Base-by-base conservation (phyloP, 2,329 filamentous ascomycete species). In the Cryphonectria parasitica region DNA sequence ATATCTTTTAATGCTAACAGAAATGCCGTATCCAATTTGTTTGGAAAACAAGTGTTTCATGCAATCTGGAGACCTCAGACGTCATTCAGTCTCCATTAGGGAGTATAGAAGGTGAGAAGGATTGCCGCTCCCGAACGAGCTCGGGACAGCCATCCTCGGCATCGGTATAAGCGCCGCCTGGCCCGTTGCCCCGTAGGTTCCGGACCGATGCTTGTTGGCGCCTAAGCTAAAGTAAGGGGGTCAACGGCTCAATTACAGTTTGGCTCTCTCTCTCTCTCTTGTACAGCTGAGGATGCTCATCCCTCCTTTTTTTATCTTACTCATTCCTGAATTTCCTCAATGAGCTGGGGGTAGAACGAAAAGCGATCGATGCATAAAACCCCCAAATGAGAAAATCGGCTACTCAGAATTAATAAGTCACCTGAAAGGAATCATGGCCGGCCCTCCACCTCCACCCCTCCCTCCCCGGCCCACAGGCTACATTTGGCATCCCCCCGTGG, bases 381-480 rank as follows among this genome's bases (percentile, higher is more conserved):
- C 17, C 43, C 5, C 17, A 17, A 22, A 62, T 11, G 22, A n/a
- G 13, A 41, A 39, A 15, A 62, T 39, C 22, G 6, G 2, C 58
- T 11, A 22, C 58, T 22, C 28, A 17, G n/a, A 28, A 15, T 15
- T 10, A 2, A 5, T 3, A 31, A 13, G 31, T 22, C 17, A 11
- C 39, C 8, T 17, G 2, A 5, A 43, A 13, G n/a, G 15, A 64
- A 64, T 58, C 54, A 58, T 58, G 54, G 39, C 41, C 43, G 43
- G 39, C 2, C 25, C 19, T n/a, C 52, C 54, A 28, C 64, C 71
- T 10, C 71, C 71, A 4, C 71, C 71, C n/a, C 28, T 72, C 13
- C 71, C 71, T 28, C 71, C 71, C 10, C 66, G 67, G 43, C 68
- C 71, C 6, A 36, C 56, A n/a, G 71, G 71, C 17, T 70, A 60